phyloP scores from a whole-genome alignment of 2,329 filamentous ascomycete species.

The Ustulina deusta region DNA sequence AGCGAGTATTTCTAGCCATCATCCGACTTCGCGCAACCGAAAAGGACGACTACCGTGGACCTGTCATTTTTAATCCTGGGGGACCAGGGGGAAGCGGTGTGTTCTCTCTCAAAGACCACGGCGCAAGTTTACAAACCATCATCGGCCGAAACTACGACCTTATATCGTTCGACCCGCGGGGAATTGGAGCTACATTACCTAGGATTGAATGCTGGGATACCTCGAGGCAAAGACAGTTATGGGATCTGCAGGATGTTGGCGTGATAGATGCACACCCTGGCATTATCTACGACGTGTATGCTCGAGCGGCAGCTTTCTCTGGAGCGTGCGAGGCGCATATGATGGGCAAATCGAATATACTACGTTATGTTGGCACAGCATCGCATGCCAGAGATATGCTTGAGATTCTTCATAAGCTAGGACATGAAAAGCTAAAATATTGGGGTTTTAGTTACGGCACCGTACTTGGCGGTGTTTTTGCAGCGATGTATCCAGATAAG shows the following conservation, averaged over 20 bases:
- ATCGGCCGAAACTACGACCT: conserved; percentile 59
- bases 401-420: conserved; percentile 58
- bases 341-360: conserved; percentile 51
- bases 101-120: conserved; percentile 50
- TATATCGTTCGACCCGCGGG: conserved; percentile 64
- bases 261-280: conserved; percentile 61
- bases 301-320: conserved; percentile 57
- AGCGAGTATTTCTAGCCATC: conserved; percentile 54
- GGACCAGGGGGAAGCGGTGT: conserved; percentile 64
- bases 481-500: conserved; percentile 63
- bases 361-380: conserved; percentile 58
- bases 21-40: conserved; percentile 54
- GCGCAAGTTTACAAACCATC: conserved; percentile 56
- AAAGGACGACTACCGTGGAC: conserved; percentile 47
- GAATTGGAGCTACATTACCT: conserved; percentile 63
- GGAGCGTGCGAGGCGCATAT: conserved; percentile 58
- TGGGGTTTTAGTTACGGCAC: conserved; percentile 69
- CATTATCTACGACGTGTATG: conserved; percentile 59
- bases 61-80: conserved; percentile 57
- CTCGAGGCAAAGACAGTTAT: conserved; percentile 56
- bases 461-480: conserved; percentile 64
- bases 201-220: conserved; percentile 64
- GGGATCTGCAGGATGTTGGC: conserved; percentile 58
- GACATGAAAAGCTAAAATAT: conserved; percentile 59
- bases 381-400: conserved; percentile 62